These are phyloP conservation scores for Candida vartiovaarae DNA, from an alignment of 805 yeast species.

Conservation along the genomic window DNA sequence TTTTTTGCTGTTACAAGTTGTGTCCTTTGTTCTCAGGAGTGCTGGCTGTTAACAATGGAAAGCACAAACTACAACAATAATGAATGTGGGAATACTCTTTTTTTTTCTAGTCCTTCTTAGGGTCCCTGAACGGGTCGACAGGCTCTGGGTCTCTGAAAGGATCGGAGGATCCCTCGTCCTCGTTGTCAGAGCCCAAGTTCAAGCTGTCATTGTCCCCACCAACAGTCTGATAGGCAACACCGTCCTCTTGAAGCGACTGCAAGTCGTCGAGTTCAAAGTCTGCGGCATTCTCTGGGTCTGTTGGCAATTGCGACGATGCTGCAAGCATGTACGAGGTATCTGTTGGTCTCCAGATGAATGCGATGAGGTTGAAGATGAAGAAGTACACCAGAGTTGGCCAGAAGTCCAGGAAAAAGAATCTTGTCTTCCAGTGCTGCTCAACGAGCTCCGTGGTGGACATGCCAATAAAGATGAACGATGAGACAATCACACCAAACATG, in stretches of 20 bases:
- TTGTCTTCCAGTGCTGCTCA: conserved; percentile 86
- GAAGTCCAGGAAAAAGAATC: conserved; percentile 84
- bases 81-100: too few relatives aligned
- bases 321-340: conserved; percentile 93
- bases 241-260: conserved; percentile 34
- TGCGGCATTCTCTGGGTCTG: conserved; percentile 64
- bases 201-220: conserved; percentile 22
- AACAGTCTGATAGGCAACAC: conserved; percentile 21
- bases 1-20: too few relatives aligned
- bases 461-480: conserved; percentile 64
- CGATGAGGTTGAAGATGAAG: conserved; percentile 72
- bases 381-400: conserved; percentile 92
- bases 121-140: conserved; percentile 1
- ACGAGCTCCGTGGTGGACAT: conserved; percentile 71
- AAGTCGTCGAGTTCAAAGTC: conserved; percentile 58
- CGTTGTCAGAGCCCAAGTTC: conserved; percentile 16
- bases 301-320: conserved; percentile 86
- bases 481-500: conserved; percentile 61
- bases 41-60: too few relatives aligned
- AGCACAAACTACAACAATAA: too few relatives aligned
- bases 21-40: too few relatives aligned
- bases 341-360: conserved; percentile 96
- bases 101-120: neutral
- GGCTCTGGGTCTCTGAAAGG: conserved; percentile 1
- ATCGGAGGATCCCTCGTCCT: neutral